Conservation (phyloP, 768 basidiomycete species). For the Phlebiopsis gigantea region DNA sequence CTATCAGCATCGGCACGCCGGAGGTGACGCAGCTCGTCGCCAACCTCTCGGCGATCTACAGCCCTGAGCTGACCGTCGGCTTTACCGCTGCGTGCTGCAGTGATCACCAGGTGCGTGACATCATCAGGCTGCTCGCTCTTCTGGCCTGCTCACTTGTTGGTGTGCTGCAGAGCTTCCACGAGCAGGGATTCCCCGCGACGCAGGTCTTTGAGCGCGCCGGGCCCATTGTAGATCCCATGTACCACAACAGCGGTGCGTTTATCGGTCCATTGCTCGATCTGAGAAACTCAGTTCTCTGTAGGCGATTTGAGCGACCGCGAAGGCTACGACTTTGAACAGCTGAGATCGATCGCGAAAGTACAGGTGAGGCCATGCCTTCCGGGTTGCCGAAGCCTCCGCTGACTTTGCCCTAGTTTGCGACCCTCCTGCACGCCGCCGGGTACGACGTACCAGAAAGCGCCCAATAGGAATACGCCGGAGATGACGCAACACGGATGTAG, state of each 20-base stretch:
- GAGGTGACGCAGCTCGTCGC: slow-evolving; percentile 72
- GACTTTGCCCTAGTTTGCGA: slow-evolving; percentile 48
- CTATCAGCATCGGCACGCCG: slow-evolving; percentile 68
- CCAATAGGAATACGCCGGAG: not conserved
- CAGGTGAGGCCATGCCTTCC: slow-evolving; percentile 46
- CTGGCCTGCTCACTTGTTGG: not conserved
- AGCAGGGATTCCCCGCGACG: slow-evolving; percentile 80
- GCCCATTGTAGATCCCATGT: slow-evolving; percentile 83
- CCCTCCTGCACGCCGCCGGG: slow-evolving; percentile 65
- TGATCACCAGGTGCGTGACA: slow-evolving; percentile 66
- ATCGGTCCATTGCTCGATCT: not conserved
- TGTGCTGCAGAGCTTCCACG: slow-evolving; percentile 59
- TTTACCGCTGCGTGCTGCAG: slow-evolving; percentile 79
- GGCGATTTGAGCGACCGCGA: slow-evolving; percentile 76
- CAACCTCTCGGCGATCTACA: slow-evolving; percentile 74
- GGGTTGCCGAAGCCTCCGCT: not conserved
- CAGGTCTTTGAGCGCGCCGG: slow-evolving; percentile 88
- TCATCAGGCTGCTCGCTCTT: not conserved
- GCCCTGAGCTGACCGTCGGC: slow-evolving; percentile 71
- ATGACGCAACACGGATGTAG: not conserved
- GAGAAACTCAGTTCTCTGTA: not conserved
- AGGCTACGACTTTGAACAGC: slow-evolving; percentile 80
- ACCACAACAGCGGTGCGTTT: slow-evolving; percentile 69
- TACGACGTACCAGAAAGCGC: slow-evolving; percentile 33
- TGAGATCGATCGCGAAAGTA: slow-evolving; percentile 82